Evolutionary conservation across 2,329 filamentous ascomycete species (phyloP).

Genomic region (Phaeomoniella chlamydospora): DNA sequence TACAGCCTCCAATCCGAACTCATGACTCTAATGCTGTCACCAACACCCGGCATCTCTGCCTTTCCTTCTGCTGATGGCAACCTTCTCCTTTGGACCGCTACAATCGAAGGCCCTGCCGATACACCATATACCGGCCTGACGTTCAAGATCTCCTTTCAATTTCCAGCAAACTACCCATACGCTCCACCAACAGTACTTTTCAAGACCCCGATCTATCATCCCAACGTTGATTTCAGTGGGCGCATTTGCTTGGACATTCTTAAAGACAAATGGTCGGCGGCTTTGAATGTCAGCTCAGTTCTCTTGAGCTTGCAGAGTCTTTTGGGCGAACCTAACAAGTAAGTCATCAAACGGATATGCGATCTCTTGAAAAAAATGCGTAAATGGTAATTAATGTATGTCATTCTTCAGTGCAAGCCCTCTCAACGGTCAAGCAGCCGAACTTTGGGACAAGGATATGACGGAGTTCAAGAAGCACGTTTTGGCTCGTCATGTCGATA

Average conservation of each 20-base stretch:
- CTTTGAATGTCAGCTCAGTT: conserved; percentile 91
- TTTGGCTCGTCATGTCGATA: conserved; percentile 46
- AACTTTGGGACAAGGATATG: conserved; percentile 83
- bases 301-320: conserved; percentile 87
- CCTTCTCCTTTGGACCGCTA: conserved; percentile 83
- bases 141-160: conserved; percentile 84
- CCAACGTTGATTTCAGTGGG: conserved; percentile 94
- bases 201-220: conserved; percentile 98
- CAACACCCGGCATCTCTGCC: conserved; percentile 83
- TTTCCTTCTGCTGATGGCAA: conserved; percentile 87
- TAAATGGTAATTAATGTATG: conserved; percentile 96
- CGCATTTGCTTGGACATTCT: conserved; percentile 95
- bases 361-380: conserved; percentile 88
- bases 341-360: conserved; percentile 42
- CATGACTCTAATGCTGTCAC: conserved; percentile 95
- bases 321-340: conserved; percentile 97
- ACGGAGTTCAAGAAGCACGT: conserved; percentile 72
- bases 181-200: conserved; percentile 82
- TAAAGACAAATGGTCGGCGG: conserved; percentile 98
- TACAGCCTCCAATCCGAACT: conserved; percentile 84
- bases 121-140: conserved; percentile 81
- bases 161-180: conserved; percentile 89
- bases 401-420: conserved; percentile 61
- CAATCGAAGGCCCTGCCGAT: conserved; percentile 78
- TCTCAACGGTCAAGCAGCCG: conserved; percentile 87